Evolutionary conservation across 352 stramenopile species (phyloP), one percentile per base, ranked within the genome.

Genomic region (Poterioochromonas sp.): DNA sequence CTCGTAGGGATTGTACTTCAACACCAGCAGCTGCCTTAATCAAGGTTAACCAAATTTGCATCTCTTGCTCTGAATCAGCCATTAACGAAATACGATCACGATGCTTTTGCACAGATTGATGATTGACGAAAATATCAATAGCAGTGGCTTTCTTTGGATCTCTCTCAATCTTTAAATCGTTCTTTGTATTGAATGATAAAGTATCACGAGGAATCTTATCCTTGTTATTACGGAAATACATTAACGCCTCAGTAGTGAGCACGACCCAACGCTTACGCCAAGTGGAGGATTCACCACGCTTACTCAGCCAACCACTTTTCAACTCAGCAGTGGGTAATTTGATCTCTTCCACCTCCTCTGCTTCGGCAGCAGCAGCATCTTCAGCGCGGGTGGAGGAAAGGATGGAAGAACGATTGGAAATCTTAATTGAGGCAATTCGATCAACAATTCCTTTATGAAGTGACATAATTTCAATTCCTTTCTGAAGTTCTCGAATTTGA

Each of bases 201-300:
- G 18, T 71, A 47, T 71, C 62, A 12, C 62, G 62, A 29, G 62
- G 62, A 8, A 71, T 8, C 11, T 41, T 44, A 47, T 71, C 62
- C 11, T 44, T 41, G 8, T 71, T 40, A 29, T 71, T 71, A 5
- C 62, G 15, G 32, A 71, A 71, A 71, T 71, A 71, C 62, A 71
- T 71, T 2, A 71, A 29, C 11, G 18, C 32, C 8, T 71, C 62
- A 12, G 62, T 71, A 41, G 62, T 71, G 3, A 71, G 32, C 8
- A 44, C 34, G 5, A 71, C 62, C 62, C 62, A 71, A 35, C 62
- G 15, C 32, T 71, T 71, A 44, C 62, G 62, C 62, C 62, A 71
- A 71, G 32, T 71, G 32, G 2, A 35, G 2, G 62, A 71, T 71
- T 71, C 62, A 44, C 62, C 62, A 44, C 34, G n/a, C 62, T 71